Evolutionary conservation across 2,329 filamentous ascomycete genomes (phyloP).

Genomic region (Ophiostoma populinum): DNA sequence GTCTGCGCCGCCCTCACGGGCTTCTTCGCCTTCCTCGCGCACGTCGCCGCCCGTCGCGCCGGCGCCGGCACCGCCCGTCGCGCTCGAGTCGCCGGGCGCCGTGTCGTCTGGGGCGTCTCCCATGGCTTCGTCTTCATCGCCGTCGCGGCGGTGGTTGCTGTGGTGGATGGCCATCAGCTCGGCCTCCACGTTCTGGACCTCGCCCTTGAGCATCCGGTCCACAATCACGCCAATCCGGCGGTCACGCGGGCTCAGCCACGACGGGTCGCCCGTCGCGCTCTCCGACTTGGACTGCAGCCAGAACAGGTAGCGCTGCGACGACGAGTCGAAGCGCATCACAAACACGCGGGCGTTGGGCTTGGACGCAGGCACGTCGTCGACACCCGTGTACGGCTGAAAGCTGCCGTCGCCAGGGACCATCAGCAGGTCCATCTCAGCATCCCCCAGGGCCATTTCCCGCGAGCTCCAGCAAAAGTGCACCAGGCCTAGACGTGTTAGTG

Average conservation of each 20-base stretch:
- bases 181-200: constrained; percentile 62
- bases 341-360: constrained; percentile 82
- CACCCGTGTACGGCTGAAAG: constrained; percentile 64
- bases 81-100: constrained; percentile 35
- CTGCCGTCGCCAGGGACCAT: constrained; percentile 84
- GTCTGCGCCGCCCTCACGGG: constrained; percentile 86
- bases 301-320: constrained; percentile 80
- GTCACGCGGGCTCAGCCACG: constrained; percentile 73
- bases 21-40: constrained; percentile 72
- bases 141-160: constrained; percentile 21
- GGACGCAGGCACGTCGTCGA: constrained; percentile 35
- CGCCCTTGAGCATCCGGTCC: constrained; percentile 67
- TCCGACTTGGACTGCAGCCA: constrained; percentile 92
- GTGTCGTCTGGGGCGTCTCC: constrained; percentile 56
- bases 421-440: constrained; percentile 73
- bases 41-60: constrained; percentile 84
- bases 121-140: constrained; percentile 52
- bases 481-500: constrained; percentile 39
- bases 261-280: constrained; percentile 46
- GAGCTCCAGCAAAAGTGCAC: constrained; percentile 96
- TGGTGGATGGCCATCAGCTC: constrained; percentile 50
- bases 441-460: constrained; percentile 50
- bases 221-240: constrained; percentile 78
- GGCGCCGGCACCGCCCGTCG: constrained; percentile 63
- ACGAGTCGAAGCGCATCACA: constrained; percentile 83